These are phyloP conservation scores for Gnaphalium uliginosum DNA, from an alignment of 129 eudicot species.

Conservation along the genomic window DNA sequence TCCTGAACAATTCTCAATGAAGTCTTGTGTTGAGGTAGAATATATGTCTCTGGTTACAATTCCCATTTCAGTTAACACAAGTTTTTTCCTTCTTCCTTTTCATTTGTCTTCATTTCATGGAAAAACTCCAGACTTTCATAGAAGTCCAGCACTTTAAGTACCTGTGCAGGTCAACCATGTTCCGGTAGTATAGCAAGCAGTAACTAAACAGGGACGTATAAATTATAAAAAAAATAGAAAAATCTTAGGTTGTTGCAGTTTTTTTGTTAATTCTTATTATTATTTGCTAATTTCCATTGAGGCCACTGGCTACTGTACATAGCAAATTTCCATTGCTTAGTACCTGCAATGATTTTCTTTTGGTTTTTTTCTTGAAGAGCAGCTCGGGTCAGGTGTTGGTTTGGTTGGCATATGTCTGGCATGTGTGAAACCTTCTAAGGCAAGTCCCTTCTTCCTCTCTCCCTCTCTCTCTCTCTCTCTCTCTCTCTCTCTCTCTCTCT, in stretches of 20 bases:
- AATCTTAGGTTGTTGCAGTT: slow-evolving; percentile 13
- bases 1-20: slow-evolving; percentile 68
- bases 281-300: neutral
- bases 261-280: neutral
- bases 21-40: slow-evolving; percentile 88
- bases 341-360: neutral
- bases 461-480: neutral
- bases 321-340: neutral
- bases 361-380: slow-evolving; percentile 30
- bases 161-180: slow-evolving; percentile 12
- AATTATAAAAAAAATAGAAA: neutral
- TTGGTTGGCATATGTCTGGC: slow-evolving; percentile 86
- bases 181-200: neutral
- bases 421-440: slow-evolving; percentile 72
- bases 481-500: slow-evolving; percentile 5
- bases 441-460: slow-evolving; percentile 30
- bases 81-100: neutral
- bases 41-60: slow-evolving; percentile 11
- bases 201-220: slow-evolving; percentile 5
- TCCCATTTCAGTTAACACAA: neutral
- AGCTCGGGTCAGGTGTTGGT: slow-evolving; percentile 99
- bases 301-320: neutral
- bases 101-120: neutral
- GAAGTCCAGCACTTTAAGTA: neutral
- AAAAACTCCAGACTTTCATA: slow-evolving; percentile 12